Base-by-base conservation (phyloP, 176 grass and related monocot species). In the Aegilops bicornis region DNA sequence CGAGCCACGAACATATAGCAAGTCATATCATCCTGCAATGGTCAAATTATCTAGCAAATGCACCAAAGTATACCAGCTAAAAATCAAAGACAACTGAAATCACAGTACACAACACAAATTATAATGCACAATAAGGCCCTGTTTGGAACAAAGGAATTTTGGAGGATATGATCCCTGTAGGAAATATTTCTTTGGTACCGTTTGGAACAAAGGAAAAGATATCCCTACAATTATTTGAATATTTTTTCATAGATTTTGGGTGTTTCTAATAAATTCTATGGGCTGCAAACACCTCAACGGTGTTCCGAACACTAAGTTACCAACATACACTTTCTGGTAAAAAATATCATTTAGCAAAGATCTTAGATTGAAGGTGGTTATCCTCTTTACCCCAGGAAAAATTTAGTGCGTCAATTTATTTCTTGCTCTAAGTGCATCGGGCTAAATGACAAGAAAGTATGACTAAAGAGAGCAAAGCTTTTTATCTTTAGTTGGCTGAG, bases 21-120 rank as follows among this genome's bases (percentile, higher is more conserved):
- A 52, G 43, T 52, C 73, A 52, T 30, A 20, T 30, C 45, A 31
- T 25, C 25, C 73, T 52, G 43, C 15, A 76, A 52, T 25, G 24
- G 15, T 76, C 45, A 54, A 52, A 76, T 76, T 52, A 76, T 76
- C 24, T 74, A 74, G 42, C 25, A 52, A 76, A 52, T 52, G 25
- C 43, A 52, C 43, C 25, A 62, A 23, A 62, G 20, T 62, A 50
- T 15, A 76, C 13, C 73, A 50, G 15, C 73, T 76, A 76, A 76
- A 50, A 76, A 50, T 27, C 13, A 13, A 76, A 50, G 48, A 30
- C 43, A 76, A 27, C 42, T 75, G 43, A 75, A 9, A 74, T 47
- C 13, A 47, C 8, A 74, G 40, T 48, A 23, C 23, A 45, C 23
- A 74, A 29, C 71, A 73, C 40, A 74, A 74, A 47, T 47, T 23